These are phyloP conservation scores for Penicillium arizonense DNA, from an alignment of 495 filamentous ascomycete species.

Conservation along the genomic window DNA sequence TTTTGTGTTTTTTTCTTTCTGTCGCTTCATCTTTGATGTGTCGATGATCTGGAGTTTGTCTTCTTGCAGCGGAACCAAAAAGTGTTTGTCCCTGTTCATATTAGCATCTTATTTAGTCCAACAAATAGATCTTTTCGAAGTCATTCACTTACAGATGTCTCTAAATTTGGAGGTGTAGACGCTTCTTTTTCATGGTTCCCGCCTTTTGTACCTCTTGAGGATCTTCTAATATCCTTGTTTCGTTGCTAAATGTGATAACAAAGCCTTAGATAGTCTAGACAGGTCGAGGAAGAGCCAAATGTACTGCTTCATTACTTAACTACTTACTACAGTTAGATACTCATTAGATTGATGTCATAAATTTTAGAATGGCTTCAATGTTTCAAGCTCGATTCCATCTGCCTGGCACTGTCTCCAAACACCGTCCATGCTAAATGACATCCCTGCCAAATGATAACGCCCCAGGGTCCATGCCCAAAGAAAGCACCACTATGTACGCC, in stretches of 20 bases:
- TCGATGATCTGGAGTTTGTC: slow-evolving; percentile 44
- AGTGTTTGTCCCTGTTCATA: slow-evolving; percentile 35
- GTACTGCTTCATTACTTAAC: no score
- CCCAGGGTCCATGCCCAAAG: slow-evolving; percentile 5
- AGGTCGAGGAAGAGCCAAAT: no score
- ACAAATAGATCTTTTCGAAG: slow-evolving; percentile 22
- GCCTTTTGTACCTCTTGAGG: background rate
- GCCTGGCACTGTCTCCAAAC: slow-evolving; percentile 15
- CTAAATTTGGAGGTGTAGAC: no score
- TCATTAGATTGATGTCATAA: no score
- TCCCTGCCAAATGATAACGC: slow-evolving; percentile 21
- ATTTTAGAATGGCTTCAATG: no score
- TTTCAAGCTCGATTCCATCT: no score
- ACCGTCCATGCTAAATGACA: slow-evolving; percentile 23
- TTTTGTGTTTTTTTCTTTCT: slow-evolving; percentile 8
- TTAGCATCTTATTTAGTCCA: slow-evolving; percentile 28
- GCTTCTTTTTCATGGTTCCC: no score
- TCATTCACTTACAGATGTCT: background rate
- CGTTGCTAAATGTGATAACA: no score
- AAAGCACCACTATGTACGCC: slow-evolving; percentile 5
- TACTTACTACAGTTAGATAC: no score
- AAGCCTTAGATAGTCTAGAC: no score
- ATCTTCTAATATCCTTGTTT: background rate
- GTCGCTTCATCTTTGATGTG: slow-evolving; percentile 31
- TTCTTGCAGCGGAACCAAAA: slow-evolving; percentile 43